A percentile compares a stretch with the other conserved stretches of the same genome.
phyloP scores from a whole-genome alignment of 169 alveolate species.

The Nephromyces sp. region DNA sequence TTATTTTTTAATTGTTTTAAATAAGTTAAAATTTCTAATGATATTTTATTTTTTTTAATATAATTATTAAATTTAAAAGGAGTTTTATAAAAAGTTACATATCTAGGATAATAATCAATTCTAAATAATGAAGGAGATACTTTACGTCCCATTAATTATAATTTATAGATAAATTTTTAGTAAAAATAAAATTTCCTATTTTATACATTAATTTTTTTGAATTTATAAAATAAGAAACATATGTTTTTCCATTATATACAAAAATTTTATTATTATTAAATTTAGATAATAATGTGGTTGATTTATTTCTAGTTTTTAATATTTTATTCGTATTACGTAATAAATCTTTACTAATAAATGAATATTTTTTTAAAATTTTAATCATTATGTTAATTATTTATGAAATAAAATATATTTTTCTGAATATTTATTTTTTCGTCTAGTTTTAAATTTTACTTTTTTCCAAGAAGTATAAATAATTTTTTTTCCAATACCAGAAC shows the following conservation, averaged over 20 bases:
- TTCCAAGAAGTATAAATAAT: slow-evolving; percentile 24
- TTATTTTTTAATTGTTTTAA: slow-evolving; percentile 18
- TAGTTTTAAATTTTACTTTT: slow-evolving; percentile 25
- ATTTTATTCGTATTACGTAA: slow-evolving; percentile 10
- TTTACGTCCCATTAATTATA: slow-evolving; percentile 25
- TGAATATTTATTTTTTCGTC: slow-evolving; percentile 18
- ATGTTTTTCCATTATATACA: slow-evolving; percentile 36
- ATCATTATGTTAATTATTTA: slow-evolving; percentile 1
- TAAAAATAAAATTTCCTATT: slow-evolving; percentile 12
- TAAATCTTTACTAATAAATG: slow-evolving; percentile 22
- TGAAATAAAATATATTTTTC: slow-evolving; percentile 20
- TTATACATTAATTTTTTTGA: slow-evolving; percentile 9
- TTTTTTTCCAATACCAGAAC: slow-evolving; percentile 27
- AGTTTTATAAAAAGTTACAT: background rate
- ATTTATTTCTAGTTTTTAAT: slow-evolving; percentile 30
- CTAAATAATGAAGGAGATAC: slow-evolving; percentile 29
- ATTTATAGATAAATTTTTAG: no score
- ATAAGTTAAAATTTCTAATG: background rate
- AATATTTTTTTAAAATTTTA: slow-evolving; percentile 18
- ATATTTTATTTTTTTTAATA: background rate
- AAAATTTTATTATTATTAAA: slow-evolving; percentile 17
- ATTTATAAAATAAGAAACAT: slow-evolving; percentile 19
- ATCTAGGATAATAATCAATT: background rate
- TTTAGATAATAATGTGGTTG: slow-evolving; percentile 17
- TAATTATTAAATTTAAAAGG: background rate